These are phyloP conservation scores for Naegleria fowleri DNA, from an alignment of 208 protist genomes.

Conservation along the genomic window DNA sequence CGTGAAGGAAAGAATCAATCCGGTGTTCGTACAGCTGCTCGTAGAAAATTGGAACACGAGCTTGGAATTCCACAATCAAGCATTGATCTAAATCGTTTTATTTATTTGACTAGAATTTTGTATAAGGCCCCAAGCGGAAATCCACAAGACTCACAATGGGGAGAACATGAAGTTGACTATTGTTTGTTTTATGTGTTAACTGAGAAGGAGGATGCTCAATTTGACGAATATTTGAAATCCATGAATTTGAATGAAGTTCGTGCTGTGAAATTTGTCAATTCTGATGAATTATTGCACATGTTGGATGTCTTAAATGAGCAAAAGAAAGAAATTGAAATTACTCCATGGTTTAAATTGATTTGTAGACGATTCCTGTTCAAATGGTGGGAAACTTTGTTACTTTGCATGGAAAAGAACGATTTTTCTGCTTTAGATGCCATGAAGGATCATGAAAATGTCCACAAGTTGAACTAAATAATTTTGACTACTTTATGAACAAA, in stretches of 20 bases:
- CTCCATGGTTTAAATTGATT: conserved; percentile 41
- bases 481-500: too few species aligned
- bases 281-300: not conserved
- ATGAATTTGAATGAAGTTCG: conserved; percentile 31
- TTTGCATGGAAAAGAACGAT: not conserved
- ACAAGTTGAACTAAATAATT: not conserved
- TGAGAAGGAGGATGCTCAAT: not conserved
- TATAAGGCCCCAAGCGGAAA: conserved; percentile 21
- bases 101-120: conserved; percentile 27
- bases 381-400: conserved; percentile 32
- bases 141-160: not conserved
- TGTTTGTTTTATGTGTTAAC: conserved; percentile 14
- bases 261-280: conserved; percentile 5
- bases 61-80: conserved; percentile 31
- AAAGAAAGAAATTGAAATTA: conserved; percentile 10
- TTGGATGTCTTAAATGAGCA: not conserved
- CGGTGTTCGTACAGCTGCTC: conserved; percentile 31
- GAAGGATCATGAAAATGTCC: not conserved
- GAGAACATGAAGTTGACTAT: conserved; percentile 44
- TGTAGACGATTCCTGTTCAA: conserved; percentile 14
- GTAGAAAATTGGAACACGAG: conserved; percentile 42
- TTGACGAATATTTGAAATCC: not conserved
- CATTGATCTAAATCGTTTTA: not conserved
- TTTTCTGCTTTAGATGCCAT: not conserved
- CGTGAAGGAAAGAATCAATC: not conserved